Conservation (phyloP, 192 early-diverging fungal species). For the Entomortierella parvispora region DNA sequence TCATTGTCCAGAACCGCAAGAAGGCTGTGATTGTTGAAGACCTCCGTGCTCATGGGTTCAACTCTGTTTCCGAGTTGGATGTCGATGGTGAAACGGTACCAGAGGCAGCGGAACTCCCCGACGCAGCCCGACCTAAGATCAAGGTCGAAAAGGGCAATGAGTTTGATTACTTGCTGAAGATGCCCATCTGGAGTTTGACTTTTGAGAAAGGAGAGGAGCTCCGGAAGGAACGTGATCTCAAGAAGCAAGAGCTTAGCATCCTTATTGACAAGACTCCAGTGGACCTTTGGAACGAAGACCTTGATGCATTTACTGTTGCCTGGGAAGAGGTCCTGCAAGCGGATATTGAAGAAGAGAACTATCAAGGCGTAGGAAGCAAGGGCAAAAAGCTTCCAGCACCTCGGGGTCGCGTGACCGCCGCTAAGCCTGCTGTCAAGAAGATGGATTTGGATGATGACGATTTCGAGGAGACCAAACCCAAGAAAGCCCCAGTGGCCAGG, state of each 20-base stretch:
- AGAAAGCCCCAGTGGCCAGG: constrained; percentile 34
- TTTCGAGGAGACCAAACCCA: constrained; percentile 30
- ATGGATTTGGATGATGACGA: constrained; percentile 48
- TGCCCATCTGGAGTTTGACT: constrained; percentile 93
- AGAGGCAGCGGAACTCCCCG: constrained; percentile 56
- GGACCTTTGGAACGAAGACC: constrained; percentile 87
- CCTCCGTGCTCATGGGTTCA: constrained; percentile 74
- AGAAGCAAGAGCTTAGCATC: constrained; percentile 73
- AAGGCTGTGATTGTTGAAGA: constrained; percentile 79
- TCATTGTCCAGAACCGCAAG: constrained; percentile 89
- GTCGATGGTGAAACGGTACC: constrained; percentile 60
- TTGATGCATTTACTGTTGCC: constrained; percentile 83
- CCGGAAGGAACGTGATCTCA: constrained; percentile 71
- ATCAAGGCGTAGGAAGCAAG: constrained; percentile 40
- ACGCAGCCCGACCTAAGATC: constrained; percentile 21
- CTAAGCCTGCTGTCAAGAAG: constrained; percentile 26
- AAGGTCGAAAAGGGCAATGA: constrained; percentile 49
- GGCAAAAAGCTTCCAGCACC: constrained; percentile 14
- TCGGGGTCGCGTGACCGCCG: constrained; percentile 22
- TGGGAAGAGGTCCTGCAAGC: constrained; percentile 71
- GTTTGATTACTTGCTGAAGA: constrained; percentile 90
- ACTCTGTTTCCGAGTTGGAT: constrained; percentile 63
- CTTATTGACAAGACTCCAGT: constrained; percentile 71
- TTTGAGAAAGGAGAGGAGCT: constrained; percentile 84
- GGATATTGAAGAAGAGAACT: constrained; percentile 40